Conservation (phyloP, 345 rosid genomes). For the Triadica sebifera region DNA sequence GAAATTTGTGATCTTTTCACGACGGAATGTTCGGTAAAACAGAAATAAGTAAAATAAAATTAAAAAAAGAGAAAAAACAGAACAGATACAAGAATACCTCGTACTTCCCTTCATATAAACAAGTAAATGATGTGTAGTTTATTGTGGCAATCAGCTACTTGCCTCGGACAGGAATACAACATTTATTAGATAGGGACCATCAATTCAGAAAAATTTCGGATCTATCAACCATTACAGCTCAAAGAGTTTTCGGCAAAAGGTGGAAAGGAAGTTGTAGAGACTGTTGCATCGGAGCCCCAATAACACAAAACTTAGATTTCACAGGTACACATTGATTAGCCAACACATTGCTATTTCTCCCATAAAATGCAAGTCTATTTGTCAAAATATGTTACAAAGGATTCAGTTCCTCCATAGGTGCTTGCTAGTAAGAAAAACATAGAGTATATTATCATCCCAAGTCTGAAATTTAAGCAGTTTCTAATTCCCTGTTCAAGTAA, state of each 20-base stretch:
- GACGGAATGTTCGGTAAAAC: background rate
- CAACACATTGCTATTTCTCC: background rate
- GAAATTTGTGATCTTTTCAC: background rate
- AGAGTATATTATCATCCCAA: background rate
- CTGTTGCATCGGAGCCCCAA: background rate
- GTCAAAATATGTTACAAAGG: background rate
- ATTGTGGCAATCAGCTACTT: background rate
- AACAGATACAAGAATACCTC: too few relatives aligned
- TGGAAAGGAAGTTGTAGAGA: background rate
- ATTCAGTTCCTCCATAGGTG: background rate
- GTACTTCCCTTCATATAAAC: too few relatives aligned
- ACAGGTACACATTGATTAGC: background rate
- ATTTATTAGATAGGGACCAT: background rate
- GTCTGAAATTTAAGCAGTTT: constrained; percentile 24
- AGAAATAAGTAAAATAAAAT: background rate
- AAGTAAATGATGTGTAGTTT: background rate
- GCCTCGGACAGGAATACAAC: background rate
- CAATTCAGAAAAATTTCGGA: background rate
- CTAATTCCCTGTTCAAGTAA: constrained; percentile 88
- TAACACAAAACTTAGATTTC: background rate
- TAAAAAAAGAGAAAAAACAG: too few relatives aligned
- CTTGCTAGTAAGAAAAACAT: background rate
- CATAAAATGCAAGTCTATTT: background rate
- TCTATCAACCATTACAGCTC: background rate
- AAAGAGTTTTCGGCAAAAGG: too few relatives aligned